These are phyloP conservation scores for Sarocladiaceae sp. DNA, from an alignment of 2,329 filamentous ascomycete species.

Conservation along the genomic window DNA sequence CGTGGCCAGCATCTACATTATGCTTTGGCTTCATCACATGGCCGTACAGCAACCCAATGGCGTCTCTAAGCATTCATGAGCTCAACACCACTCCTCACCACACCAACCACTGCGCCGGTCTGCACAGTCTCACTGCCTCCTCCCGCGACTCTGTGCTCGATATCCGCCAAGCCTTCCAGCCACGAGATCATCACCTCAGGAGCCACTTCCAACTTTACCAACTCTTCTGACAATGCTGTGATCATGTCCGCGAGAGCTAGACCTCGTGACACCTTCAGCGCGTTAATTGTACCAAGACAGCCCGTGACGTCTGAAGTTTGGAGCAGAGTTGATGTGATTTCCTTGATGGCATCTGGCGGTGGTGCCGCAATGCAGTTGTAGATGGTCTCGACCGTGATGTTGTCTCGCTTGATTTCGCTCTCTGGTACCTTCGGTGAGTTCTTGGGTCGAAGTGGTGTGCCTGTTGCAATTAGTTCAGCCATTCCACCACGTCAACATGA, in stretches of 20 bases:
- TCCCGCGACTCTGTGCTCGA: constrained; percentile 86
- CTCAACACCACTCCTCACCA: constrained; percentile 82
- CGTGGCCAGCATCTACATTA: no score
- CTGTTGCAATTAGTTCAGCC: constrained; percentile 30
- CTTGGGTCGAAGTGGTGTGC: constrained; percentile 62
- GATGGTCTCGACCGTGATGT: constrained; percentile 84
- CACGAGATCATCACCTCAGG: constrained; percentile 85
- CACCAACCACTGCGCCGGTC: constrained; percentile 87
- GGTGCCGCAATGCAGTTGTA: constrained; percentile 97
- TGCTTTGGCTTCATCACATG: no score
- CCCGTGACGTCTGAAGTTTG: constrained; percentile 83
- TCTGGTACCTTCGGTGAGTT: constrained; percentile 56
- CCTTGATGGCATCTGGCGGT: constrained; percentile 80
- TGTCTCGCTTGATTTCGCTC: constrained; percentile 68
- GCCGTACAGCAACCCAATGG: no score
- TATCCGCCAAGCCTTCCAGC: constrained; percentile 85
- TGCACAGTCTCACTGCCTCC: constrained; percentile 86
- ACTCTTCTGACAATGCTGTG: constrained; percentile 77
- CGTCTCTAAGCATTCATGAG: constrained; percentile 44
- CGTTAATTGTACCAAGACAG: constrained; percentile 82
- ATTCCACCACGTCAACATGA: background rate
- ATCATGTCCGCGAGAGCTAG: constrained; percentile 92
- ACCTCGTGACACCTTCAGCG: constrained; percentile 79
- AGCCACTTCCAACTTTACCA: constrained; percentile 78
- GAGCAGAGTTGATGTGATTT: constrained; percentile 80